Evolutionary conservation across 2,329 filamentous ascomycete species (phyloP).

Genomic region (Clarireedia hainanense): DNA sequence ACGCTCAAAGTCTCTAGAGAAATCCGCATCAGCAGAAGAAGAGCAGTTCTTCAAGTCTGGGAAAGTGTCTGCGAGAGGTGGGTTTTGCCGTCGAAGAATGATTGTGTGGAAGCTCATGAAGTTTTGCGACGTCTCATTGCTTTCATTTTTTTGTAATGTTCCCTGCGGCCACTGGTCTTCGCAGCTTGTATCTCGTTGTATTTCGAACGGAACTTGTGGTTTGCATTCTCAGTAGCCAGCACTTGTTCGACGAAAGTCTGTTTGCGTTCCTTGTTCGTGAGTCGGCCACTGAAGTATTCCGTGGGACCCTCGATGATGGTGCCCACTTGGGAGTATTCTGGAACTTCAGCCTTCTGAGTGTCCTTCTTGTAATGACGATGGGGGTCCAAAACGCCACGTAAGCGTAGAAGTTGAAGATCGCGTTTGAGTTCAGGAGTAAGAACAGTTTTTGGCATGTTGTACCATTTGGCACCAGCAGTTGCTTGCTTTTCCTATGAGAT

Average conservation of each 20-base stretch:
- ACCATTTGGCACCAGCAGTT: constrained; percentile 78
- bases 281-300: constrained; percentile 73
- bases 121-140: constrained; percentile 21
- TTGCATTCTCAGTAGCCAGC: constrained; percentile 57
- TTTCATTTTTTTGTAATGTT: constrained; percentile 75
- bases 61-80: not conserved
- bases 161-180: constrained; percentile 84
- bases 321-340: constrained; percentile 78
- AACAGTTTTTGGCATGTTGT: constrained; percentile 75
- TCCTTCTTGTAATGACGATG: constrained; percentile 64
- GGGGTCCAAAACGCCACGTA: constrained; percentile 81
- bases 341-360: constrained; percentile 55
- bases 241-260: constrained; percentile 81
- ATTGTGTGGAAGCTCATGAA: not conserved
- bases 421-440: constrained; percentile 79
- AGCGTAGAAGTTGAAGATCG: constrained; percentile 81
- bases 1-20: no score
- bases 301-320: constrained; percentile 83
- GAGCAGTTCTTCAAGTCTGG: no score
- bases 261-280: constrained; percentile 83
- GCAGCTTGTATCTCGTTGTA: constrained; percentile 75
- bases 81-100: not conserved
- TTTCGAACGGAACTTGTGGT: constrained; percentile 73
- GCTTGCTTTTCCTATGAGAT: constrained; percentile 36
- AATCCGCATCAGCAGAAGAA: no score